Evolutionary conservation across 768 basidiomycete species (phyloP), one percentile per base, ranked within the genome.

Genomic region (Gyrodon lividus): DNA sequence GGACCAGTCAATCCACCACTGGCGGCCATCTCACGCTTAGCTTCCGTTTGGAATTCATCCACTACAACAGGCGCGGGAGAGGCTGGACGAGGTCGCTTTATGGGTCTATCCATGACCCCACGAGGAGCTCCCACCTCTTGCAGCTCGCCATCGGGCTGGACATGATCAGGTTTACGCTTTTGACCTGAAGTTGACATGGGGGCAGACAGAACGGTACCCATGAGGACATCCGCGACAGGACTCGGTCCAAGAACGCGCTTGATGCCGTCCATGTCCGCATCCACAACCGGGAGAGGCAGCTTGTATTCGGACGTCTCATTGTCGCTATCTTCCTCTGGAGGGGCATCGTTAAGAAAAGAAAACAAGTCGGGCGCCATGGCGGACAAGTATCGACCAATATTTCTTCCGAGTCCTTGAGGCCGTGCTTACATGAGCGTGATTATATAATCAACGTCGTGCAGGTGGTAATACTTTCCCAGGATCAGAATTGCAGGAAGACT

Each of bases 41-140:
- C 93, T 61, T 95, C 92, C 1, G 89, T 92, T 71, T 95, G 92
- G 64, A 98, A 93, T 57, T 96, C 94, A 70, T 98, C 96, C 10
- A 96, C 79, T 6, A 92, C 85, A 0, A 92, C 77, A 7, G 93
- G 90, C 47, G 79, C 77, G 5, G 86, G 84, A 2, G 84, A 78
- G 0, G 74, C 75, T n/a, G 83, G 55, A 34, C 87, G 77, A 4
- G 77, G 67, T 62, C 79, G 84, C 69, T 92, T 92, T 1, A 70
- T 59, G 2, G 71, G 52, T 50, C 66, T 59, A 16, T 63, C 68
- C 3, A 76, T 71, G 37, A 61, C 67, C 33, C 63, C 63, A 45
- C 55, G 64, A 24, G 58, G 59, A 0, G 12, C 53, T 10, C 34
- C 30, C 4, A 50, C 55, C 2, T 34, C 26, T 24, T 24, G 55